Conservation (phyloP, 2,329 filamentous ascomycete genomes). For the Fusarium transvaalense region DNA sequence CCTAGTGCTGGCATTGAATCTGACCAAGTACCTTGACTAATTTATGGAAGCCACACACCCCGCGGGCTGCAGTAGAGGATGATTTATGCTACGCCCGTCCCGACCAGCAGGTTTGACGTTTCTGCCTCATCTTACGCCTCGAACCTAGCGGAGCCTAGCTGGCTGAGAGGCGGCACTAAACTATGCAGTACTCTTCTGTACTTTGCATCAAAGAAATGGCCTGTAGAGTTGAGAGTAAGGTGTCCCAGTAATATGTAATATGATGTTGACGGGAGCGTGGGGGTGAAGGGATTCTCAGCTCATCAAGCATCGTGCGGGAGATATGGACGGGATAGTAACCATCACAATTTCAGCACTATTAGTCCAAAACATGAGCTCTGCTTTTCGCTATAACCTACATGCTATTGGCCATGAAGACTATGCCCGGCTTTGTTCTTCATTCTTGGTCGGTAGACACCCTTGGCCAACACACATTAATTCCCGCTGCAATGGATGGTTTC, state of each 20-base stretch:
- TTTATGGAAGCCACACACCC: slow-evolving; percentile 1
- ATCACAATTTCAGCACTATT: neutral
- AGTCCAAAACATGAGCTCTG: neutral
- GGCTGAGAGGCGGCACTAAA: neutral
- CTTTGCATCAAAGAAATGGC: neutral
- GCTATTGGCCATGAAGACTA: neutral
- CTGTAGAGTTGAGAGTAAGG: neutral
- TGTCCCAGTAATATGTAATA: neutral
- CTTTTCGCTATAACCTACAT: neutral
- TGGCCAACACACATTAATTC: neutral
- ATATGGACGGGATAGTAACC: neutral
- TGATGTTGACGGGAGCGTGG: neutral
- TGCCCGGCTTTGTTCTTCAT: neutral
- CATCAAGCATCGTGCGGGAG: neutral
- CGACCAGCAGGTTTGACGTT: slow-evolving; percentile 29
- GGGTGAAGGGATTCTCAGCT: slow-evolving; percentile 17
- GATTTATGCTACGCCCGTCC: slow-evolving; percentile 7
- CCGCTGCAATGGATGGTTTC: neutral
- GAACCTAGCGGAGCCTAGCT: neutral
- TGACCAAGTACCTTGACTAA: neutral
- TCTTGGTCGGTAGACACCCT: neutral
- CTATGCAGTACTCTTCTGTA: neutral
- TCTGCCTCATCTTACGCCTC: slow-evolving; percentile 15
- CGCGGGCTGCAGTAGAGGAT: neutral
- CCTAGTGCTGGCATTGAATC: neutral